Evolutionary conservation across 148 eudicot species (phyloP), one percentile per base, ranked within the genome.

Genomic region (Vaccinium corymbosum): DNA sequence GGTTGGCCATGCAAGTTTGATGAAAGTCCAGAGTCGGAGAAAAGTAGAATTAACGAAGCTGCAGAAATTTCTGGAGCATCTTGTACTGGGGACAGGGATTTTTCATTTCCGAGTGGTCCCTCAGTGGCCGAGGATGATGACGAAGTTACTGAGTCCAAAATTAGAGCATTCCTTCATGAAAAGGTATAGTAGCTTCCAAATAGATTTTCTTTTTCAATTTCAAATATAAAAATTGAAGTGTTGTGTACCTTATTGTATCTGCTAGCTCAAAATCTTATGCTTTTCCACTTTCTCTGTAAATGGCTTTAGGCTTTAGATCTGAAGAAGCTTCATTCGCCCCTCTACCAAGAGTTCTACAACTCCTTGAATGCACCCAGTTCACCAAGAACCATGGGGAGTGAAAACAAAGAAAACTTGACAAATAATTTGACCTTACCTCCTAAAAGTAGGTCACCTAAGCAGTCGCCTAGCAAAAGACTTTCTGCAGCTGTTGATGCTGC

Each of bases 91-190:
- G 89, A 86, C 57, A 59, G 74, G 22, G 91, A 89, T 75, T 92
- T 91, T 81, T 78, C 95, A 46, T 90, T 92, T 78, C 90, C 92
- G n/a, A 80, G 89, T 80, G 90, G 90, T 78, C 89, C 90, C 49
- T 73, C 80, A 57, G 78, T 73, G 17, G 90, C 88, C 17, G 98
- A 94, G 53, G 98, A 94, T 73, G 96, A 94, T 14, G 96, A 93
- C 76, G 98, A 94, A 89, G 94, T 93, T 81, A 94, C 98, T 0
- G 98, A 94, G 86, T 84, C 89, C 59, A 94, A 94, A 89, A 94
- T 94, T 83, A 87, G 89, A 83, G 96, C 94, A 42, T 94, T 94
- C 80, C 88, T 94, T 89, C 93, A 92, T 75, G 98, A 94, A 85
- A 94, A 94, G 98, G 98, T 94, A 55, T 51, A 27, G 27, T 51